A percentile compares a stretch with the other conserved stretches of the same genome.
Conservation (phyloP, 257 asterid species). For the Fraxinus anomala region DNA sequence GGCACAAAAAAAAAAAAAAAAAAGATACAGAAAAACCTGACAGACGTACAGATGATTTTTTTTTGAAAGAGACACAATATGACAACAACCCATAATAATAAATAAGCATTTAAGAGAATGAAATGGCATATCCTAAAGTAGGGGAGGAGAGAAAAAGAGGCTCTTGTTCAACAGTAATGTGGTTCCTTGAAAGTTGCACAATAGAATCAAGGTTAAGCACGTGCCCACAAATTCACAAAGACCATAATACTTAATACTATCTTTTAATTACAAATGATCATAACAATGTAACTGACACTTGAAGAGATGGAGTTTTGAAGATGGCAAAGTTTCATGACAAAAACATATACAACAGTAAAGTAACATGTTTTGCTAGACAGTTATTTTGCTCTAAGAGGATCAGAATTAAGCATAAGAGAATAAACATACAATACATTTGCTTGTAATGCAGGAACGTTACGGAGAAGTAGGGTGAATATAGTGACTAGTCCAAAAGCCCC, state of each 20-base stretch:
- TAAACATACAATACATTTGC: constrained; percentile 69
- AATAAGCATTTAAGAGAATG: not conserved
- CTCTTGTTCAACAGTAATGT: not conserved
- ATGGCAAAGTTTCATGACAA: not conserved
- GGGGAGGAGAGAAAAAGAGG: not conserved
- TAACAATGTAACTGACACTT: not conserved
- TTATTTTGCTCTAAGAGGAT: not conserved
- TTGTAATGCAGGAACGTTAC: constrained; percentile 87
- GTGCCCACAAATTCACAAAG: not conserved
- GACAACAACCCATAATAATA: not conserved
- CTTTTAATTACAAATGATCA: not conserved
- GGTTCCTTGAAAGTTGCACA: not conserved
- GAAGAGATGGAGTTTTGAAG: constrained; percentile 5
- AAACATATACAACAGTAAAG: not conserved
- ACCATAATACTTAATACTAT: not conserved
- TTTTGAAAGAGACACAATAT: not conserved
- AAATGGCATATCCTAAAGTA: not conserved
- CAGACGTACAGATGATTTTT: not conserved
- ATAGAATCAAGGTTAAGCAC: constrained; percentile 17
- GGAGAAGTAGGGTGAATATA: constrained; percentile 79
- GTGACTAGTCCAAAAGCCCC: constrained; percentile 95
- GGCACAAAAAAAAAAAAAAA: not conserved
- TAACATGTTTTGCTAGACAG: not conserved
- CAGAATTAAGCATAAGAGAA: constrained; percentile 9
- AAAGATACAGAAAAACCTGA: not conserved